Evolutionary conservation across 768 basidiomycete genomes (phyloP).

Genomic region (Lactarius vividus): DNA sequence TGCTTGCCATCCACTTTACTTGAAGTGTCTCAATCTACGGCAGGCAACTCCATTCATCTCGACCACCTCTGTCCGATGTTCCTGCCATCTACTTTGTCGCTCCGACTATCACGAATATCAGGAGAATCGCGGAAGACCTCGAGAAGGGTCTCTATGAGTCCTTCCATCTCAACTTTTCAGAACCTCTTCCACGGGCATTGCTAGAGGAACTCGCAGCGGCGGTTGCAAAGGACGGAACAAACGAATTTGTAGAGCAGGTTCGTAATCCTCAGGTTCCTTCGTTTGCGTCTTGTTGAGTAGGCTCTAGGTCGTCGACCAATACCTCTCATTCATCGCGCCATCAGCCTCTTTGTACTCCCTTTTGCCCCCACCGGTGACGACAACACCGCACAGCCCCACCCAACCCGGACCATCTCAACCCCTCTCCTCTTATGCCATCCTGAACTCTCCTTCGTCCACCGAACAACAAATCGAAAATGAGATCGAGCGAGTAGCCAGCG

Average conservation of each 20-base stretch:
- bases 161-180: slow-evolving; percentile 93
- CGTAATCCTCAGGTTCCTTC: slow-evolving; percentile 29
- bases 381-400: slow-evolving; percentile 37
- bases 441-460: slow-evolving; percentile 87
- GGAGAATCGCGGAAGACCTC: slow-evolving; percentile 91
- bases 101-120: slow-evolving; percentile 82
- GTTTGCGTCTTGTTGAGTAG: background rate
- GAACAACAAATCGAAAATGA: slow-evolving; percentile 92
- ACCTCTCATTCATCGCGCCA: slow-evolving; percentile 93
- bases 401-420: slow-evolving; percentile 37
- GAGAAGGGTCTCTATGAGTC: slow-evolving; percentile 88
- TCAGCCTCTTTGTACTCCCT: slow-evolving; percentile 92
- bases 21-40: background rate
- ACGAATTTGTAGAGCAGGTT: slow-evolving; percentile 79
- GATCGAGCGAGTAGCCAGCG: slow-evolving; percentile 86
- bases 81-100: slow-evolving; percentile 97
- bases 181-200: slow-evolving; percentile 81
- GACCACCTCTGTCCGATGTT: slow-evolving; percentile 91
- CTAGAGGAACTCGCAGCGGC: slow-evolving; percentile 91
- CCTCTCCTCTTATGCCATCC: slow-evolving; percentile 71
- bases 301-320: slow-evolving; percentile 87
- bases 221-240: slow-evolving; percentile 80
- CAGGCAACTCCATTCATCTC: slow-evolving; percentile 86
- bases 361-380: slow-evolving; percentile 53
- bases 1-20: slow-evolving; percentile 33